These are phyloP conservation scores for Vitis labrusca DNA, from an alignment of 164 flowering plant genomes.

Conservation along the genomic window DNA sequence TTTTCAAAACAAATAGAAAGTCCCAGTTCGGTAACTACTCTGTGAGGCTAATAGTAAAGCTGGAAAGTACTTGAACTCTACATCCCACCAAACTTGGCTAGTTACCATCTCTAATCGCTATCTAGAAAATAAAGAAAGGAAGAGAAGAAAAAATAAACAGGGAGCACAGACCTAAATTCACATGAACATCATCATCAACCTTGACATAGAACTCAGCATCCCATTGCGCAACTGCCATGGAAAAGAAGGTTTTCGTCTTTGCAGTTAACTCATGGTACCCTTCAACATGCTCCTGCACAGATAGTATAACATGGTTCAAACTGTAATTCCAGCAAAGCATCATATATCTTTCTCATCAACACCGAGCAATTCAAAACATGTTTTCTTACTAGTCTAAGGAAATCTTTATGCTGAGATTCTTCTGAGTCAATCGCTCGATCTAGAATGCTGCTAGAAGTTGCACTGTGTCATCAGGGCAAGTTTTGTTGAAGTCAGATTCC, in stretches of 20 bases:
- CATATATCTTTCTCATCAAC: not conserved
- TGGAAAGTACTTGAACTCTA: not conserved
- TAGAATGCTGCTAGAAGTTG: conserved; percentile 23
- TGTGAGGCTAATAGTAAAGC: not conserved
- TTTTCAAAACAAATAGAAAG: not conserved
- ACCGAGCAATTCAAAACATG: not conserved
- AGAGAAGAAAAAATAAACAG: no score
- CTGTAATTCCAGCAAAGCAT: not conserved
- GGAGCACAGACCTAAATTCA: conserved; percentile 10
- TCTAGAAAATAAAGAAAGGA: not conserved
- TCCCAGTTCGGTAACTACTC: not conserved
- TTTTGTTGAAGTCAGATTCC: no score
- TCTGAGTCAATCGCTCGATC: conserved; percentile 27
- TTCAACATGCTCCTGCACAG: conserved; percentile 17
- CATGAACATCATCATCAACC: conserved; percentile 12
- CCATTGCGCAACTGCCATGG: conserved; percentile 12
- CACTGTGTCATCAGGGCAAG: conserved; percentile 8
- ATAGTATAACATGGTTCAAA: not conserved
- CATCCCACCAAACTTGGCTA: not conserved
- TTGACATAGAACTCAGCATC: conserved; percentile 14
- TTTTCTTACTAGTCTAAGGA: conserved; percentile 23
- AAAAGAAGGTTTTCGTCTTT: conserved; percentile 7
- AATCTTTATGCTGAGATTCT: conserved; percentile 20
- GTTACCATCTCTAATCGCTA: not conserved
- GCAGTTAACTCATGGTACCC: conserved; percentile 9